Base-by-base conservation (phyloP, 2,329 filamentous ascomycete species). In the Pseudocercospora eumusae region DNA sequence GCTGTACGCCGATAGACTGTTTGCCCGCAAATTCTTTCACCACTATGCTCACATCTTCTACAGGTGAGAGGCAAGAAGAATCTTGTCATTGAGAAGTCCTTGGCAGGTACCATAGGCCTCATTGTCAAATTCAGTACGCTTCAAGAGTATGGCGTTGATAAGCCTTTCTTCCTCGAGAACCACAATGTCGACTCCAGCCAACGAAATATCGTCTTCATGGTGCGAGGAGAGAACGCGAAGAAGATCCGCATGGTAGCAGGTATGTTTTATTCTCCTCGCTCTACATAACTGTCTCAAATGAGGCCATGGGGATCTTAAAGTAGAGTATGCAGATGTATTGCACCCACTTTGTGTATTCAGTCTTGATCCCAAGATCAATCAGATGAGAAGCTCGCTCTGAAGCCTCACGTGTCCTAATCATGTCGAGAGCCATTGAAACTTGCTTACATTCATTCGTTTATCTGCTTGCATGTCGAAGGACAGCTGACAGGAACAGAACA, bases 1-100 rank as follows among this genome's bases (percentile, higher is more conserved):
- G 89, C 90, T 78, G 95, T 99, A 89, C 86, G 92, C 90, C 27
- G 23, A 33, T 13, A n/a, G n/a, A n/a, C n/a, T n/a, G n/a, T 33
- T 23, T n/a, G 13, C 15, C 50, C 25, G 20, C n/a, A 6, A 36
- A 54, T 3, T 36, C 27, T 28, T 54, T 9, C 50, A 54, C 50
- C 50, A 25, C 50, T 33, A 54, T 54, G 59, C 66, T 69, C 56
- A 71, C 61, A 49, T 27, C 31, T 54, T 18, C 9, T 27, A 54
- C 57, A 99, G 95, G 92, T 98, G 68, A 91, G 93, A 75, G 96
- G 96, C 70, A 99, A 98, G 86, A 99, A 99, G 84, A 98, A 97
- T 74, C 83, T 99, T 64, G 90, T 99, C 57, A 89, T 99, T 74
- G 93, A 98, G 76, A 91, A 90, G 77, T 88, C 88, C 71, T 84